Evolutionary conservation across 2,329 filamentous ascomycete genomes (phyloP), one percentile per base, ranked within the genome.

Genomic region (Cladophialophora carrionii): DNA sequence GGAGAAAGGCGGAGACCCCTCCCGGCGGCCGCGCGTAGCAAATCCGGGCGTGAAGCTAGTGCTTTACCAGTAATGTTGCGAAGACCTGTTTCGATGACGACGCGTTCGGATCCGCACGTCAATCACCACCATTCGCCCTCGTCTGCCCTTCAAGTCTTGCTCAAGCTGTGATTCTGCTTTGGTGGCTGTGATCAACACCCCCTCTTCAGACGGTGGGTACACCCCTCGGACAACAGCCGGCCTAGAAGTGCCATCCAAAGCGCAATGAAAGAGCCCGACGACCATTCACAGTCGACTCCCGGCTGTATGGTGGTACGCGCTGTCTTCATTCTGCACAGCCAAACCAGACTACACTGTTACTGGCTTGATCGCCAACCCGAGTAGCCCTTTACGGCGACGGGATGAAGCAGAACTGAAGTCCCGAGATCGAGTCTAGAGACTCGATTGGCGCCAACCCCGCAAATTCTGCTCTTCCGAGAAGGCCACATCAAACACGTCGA

Each of bases 381-480:
- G 26, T 17, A 17, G 10, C 20, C 20, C 10, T 6, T 24, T 51
- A 3, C 3, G 26, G 10, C 10, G 9, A 20, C 48, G n/a, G 48
- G 22, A 8, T 51, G 48, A 12, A 26, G 48, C 48, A 51, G 3
- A 5, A 12, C 48, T 10, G 22, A 37, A 52, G 29, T 67, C 65
- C 41, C 65, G 65, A 67, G 65, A 67, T 67, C 65, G 62, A 65
- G 46, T 62, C 37, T 51, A 34, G 37, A 24, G 37, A 51, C 41
- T 24, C 31, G 49, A 61, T 57, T 67, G 61, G 62, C 54, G 31
- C 48, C 62, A 63, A 67, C 67, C 67, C 67, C 67, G 67, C 67
- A 69, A 63, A 67, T 34, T 54, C 52, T 31, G 32, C 62, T 52
- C 56, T 69, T 67, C 64, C 67, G 67, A 69, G 67, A 69, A 59